Evolutionary conservation across 1,139 yeast genomes (phyloP), one percentile per base, ranked within the genome.

Genomic region (Geotrichum aggregatum): DNA sequence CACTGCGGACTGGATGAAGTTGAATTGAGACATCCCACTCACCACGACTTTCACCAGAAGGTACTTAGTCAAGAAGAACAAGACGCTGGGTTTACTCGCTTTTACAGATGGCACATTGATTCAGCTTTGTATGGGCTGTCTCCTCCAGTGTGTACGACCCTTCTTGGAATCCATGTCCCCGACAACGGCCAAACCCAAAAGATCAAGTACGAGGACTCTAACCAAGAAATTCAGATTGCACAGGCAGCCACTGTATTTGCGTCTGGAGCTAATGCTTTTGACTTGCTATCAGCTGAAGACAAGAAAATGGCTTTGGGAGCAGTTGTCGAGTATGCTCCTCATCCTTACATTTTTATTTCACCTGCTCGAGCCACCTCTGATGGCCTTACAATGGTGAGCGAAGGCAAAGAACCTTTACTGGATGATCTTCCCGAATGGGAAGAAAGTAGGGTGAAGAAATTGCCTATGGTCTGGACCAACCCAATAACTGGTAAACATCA

Each of bases 381-480:
- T 66, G 96, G 95, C 6, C 75, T 87, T 55, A 84, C 95, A 5
- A 87, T 87, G 84, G 87, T 80, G 24, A 77, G 83, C 44, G 95
- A 87, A 63, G 85, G 83, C 44, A 82, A 83, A 66, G 95, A 87
- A 66, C 67, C 75, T 54, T 69, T 80, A 1, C 69, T 85, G 26
- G 82, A 82, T 58, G 74, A 84, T 57, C 75, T 87, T 52, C 95
- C 95, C 14, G 77, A 75, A 50, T 87, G 95, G 95, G 94, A 86
- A 64, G 82, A 77, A 54, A 71, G 79, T 45, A 86, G 86, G 67
- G 73, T 87, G 57, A 87, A 87, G 70, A 77, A 71, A 57, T 75
- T 87, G 58, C 95, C 96, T 28, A 74, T 87, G 75, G 94, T 87
- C 8, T 87, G 96, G 95, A 86, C 92, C 8, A 87, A 87, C 66